Evolutionary conservation across 2,329 filamentous ascomycete genomes (phyloP).

Genomic region (Colletotrichum liaoningense): DNA sequence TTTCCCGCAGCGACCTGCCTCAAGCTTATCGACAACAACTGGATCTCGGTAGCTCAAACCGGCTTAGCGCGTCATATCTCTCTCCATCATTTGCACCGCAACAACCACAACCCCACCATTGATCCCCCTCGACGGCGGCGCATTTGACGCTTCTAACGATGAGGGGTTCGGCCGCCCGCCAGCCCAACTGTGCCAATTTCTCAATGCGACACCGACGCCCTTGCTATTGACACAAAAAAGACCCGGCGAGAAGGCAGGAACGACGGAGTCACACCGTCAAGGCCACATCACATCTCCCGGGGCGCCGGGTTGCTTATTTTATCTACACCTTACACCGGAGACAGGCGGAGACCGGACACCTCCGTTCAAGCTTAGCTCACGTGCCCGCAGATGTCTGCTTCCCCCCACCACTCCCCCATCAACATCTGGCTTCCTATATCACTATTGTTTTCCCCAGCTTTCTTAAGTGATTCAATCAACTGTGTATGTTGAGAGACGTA

Average conservation of each 20-base stretch:
- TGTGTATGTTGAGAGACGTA: not conserved
- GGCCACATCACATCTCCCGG: too few species aligned
- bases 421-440: slow-evolving; percentile 9
- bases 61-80: slow-evolving; percentile 17
- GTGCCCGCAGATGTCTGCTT: slow-evolving; percentile 24
- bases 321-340: not conserved
- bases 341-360: slow-evolving; percentile 8
- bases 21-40: slow-evolving; percentile 9
- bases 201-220: slow-evolving; percentile 5
- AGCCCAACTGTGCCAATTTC: not conserved
- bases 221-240: not conserved
- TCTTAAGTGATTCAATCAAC: not conserved
- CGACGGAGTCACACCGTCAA: not conserved
- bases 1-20: not conserved
- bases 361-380: slow-evolving; percentile 30
- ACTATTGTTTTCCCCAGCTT: not conserved
- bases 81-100: slow-evolving; percentile 1
- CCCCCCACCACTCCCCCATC: slow-evolving; percentile 16
- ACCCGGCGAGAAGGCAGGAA: not conserved
- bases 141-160: not conserved
- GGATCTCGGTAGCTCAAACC: not conserved
- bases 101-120: slow-evolving; percentile 25
- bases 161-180: slow-evolving; percentile 19
- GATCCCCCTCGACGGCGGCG: not conserved
- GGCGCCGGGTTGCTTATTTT: too few species aligned